Evolutionary conservation across 2,329 filamentous ascomycete species (phyloP), one percentile per base, ranked within the genome.

Genomic region (Fusarium sp.): DNA sequence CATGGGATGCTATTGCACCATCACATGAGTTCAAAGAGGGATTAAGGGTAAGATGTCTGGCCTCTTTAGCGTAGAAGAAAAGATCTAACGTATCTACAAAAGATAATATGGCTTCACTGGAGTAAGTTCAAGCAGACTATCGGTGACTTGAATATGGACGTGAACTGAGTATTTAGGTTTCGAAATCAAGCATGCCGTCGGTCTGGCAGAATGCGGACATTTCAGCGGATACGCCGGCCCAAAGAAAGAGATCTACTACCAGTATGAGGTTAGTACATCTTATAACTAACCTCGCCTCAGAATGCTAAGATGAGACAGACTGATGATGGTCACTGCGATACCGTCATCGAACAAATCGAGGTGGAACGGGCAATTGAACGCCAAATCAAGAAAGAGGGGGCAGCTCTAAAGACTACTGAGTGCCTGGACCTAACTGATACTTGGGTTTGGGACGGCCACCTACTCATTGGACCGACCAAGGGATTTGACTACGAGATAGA

Each of bases 251-350:
- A 33, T 60, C 5, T 54, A 60, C n/a, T 60, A 54, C 0, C 33
- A 60, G 4, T 60, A 54, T 25, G 25, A 39, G 33, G 56, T 59
- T 7, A 5, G 35, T 31, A 6, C 12, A 7, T 15, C 2, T 23
- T 3, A n/a, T 6, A 10, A 5, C 4, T 4, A 18, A 12, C 2
- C 1, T 5, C 1, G 5, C 0, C 12, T 4, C 23, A 19, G 1
- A 37, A 4, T 0, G 25, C 56, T 54, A 33, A 59, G 9, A 1
- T 0, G 1, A 2, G 1, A 1, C 11, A 60, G 56, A 16, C 39
- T 15, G 29, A 33, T 48, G 37, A 55, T 0, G 54, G 39, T 0
- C n/a, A 51, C 18, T 66, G 63, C 5, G 29, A 41, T 4, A 27
- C 27, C 1, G 25, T 23, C 19, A n/a, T 16, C 3, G 44, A 66